Evolutionary conservation across 2,329 filamentous ascomycete species (phyloP).

Genomic region (Rutstroemia sp.): DNA sequence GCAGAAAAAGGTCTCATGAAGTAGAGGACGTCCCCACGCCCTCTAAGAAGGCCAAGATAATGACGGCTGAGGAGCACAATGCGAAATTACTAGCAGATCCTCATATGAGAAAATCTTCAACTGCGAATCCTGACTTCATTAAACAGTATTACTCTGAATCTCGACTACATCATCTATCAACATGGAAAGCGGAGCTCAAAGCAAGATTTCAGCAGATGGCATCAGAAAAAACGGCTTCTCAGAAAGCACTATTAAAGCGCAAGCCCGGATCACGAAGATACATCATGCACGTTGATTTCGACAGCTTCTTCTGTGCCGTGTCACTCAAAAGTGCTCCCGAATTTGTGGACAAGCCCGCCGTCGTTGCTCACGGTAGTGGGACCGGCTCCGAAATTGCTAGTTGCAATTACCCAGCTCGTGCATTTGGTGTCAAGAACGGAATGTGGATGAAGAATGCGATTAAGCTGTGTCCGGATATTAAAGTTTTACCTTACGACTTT

Average conservation of each 20-base stretch:
- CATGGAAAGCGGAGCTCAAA: constrained; percentile 94
- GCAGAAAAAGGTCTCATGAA: constrained; percentile 13
- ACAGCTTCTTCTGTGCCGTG: constrained; percentile 96
- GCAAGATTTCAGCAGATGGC: constrained; percentile 77
- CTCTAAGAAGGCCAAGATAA: constrained; percentile 22
- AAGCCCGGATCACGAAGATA: constrained; percentile 65
- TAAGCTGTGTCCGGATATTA: constrained; percentile 75
- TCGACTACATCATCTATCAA: constrained; percentile 86
- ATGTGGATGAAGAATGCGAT: constrained; percentile 98
- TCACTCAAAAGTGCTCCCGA: constrained; percentile 74
- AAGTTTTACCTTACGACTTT: constrained; percentile 93
- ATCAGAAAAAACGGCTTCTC: constrained; percentile 53
- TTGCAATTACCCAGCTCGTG: constrained; percentile 88
- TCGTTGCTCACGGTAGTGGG: constrained; percentile 81
- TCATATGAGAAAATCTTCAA: constrained; percentile 78
- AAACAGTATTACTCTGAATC: constrained; percentile 95
- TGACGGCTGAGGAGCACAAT: constrained; percentile 93
- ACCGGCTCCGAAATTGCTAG: constrained; percentile 91
- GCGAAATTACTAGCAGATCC: constrained; percentile 77
- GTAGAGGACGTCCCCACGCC: constrained; percentile 7
- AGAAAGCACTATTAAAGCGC: constrained; percentile 40
- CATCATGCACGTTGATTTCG: constrained; percentile 93
- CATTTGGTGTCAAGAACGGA: constrained; percentile 86
- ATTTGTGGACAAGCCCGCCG: constrained; percentile 69
- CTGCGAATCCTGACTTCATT: constrained; percentile 86